A percentile compares a stretch with the other conserved stretches of the same genome.
Evolutionary conservation across 2,329 filamentous ascomycete species (phyloP).

Genomic region (Cladosporium velox): DNA sequence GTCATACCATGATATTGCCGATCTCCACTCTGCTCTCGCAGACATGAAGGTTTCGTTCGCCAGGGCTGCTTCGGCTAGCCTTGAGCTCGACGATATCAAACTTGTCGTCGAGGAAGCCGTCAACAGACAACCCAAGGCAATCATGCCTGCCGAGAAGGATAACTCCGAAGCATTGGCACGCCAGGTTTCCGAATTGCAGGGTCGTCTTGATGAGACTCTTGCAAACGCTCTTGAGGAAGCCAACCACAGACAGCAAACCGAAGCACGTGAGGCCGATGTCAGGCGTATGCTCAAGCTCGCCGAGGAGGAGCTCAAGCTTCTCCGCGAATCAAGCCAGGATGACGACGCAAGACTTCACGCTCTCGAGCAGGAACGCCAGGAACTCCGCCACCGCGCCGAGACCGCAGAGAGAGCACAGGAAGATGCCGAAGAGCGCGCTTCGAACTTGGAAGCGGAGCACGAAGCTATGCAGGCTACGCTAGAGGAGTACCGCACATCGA

Average conservation of each 20-base stretch:
- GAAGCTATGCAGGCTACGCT: constrained; percentile 62
- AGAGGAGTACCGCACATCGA: constrained; percentile 64
- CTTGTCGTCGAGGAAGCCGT: constrained; percentile 40
- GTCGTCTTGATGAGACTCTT: constrained; percentile 37
- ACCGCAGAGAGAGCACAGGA: constrained; percentile 36
- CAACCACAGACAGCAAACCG: constrained; percentile 45
- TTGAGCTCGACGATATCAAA: constrained; percentile 48
- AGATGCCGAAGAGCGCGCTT: constrained; percentile 30
- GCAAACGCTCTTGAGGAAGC: constrained; percentile 43
- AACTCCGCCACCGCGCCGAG: constrained; percentile 43
- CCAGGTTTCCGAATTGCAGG: constrained; percentile 35
- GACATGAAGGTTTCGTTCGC: constrained; percentile 53
- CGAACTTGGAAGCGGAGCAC: constrained; percentile 58
- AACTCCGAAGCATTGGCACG: constrained; percentile 30
- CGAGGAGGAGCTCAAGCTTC: constrained; percentile 51
- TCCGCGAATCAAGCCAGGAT: constrained; percentile 46
- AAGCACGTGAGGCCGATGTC: constrained; percentile 48
- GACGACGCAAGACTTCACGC: constrained; percentile 45
- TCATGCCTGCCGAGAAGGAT: constrained; percentile 32
- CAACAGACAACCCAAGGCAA: constrained; percentile 33
- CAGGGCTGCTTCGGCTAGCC: constrained; percentile 46
- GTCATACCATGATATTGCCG: constrained; percentile 35
- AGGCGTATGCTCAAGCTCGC: constrained; percentile 49
- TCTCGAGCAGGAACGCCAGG: constrained; percentile 46
- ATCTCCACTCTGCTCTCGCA: constrained; percentile 50